Percentiles rank a stretch among this genome's conserved stretches.
These are phyloP conservation scores for Eremothecium coryli DNA, from an alignment of 1,139 yeast species.

Conservation along the genomic window DNA sequence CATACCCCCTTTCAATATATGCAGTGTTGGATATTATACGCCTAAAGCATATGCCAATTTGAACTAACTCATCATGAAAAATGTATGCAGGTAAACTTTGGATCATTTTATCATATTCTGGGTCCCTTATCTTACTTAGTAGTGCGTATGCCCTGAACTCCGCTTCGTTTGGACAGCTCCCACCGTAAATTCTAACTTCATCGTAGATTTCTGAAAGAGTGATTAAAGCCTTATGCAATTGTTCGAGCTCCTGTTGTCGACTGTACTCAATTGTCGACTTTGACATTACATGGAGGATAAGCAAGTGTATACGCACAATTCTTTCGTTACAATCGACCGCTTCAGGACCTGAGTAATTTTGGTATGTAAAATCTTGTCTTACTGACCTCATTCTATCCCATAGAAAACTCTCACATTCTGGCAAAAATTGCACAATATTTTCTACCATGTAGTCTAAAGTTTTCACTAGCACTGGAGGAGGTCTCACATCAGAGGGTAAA, in stretches of 20 bases:
- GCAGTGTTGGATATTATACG: conserved; percentile 57
- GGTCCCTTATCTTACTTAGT: conserved; percentile 70
- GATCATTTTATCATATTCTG: conserved; percentile 70
- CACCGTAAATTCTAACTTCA: conserved; percentile 65
- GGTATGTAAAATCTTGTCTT: conserved; percentile 94
- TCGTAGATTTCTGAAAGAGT: conserved; percentile 82
- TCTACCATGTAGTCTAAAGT: conserved; percentile 67
- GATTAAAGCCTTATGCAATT: conserved; percentile 83
- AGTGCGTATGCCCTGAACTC: conserved; percentile 88
- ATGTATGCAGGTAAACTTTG: conserved; percentile 59
- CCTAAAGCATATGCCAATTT: conserved; percentile 62
- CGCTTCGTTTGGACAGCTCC: conserved; percentile 72
- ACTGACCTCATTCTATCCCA: conserved; percentile 99
- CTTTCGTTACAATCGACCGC: conserved; percentile 89
- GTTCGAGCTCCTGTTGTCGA: conserved; percentile 92
- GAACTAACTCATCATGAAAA: conserved; percentile 49
- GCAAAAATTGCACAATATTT: conserved; percentile 53
- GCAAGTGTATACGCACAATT: conserved; percentile 80
- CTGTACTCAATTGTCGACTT: conserved; percentile 69
- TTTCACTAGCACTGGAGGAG: conserved; percentile 61
- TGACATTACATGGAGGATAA: conserved; percentile 82
- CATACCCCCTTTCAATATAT: conserved; percentile 48
- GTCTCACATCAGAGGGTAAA: conserved; percentile 92
- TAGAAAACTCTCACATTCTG: conserved; percentile 82
- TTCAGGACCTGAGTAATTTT: conserved; percentile 87